Conservation (phyloP, 371 early-diverging fungal genomes). For the Mucor velutinosus region DNA sequence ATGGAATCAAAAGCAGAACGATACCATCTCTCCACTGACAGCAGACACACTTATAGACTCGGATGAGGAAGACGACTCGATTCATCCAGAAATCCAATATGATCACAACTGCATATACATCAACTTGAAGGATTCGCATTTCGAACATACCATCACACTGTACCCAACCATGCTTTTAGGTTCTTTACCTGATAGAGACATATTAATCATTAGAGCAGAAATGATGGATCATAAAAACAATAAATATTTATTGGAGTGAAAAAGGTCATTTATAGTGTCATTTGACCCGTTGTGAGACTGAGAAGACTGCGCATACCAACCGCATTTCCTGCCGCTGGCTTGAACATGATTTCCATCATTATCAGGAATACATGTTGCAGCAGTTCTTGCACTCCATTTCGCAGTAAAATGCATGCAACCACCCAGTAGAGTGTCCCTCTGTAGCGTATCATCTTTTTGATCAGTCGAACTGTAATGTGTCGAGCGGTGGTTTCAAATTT, state of each 20-base stretch:
- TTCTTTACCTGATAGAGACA: slow-evolving; percentile 40
- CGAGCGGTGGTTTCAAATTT: slow-evolving; percentile 4
- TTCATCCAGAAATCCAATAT: slow-evolving; percentile 20
- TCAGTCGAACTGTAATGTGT: slow-evolving; percentile 5
- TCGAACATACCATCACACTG: slow-evolving; percentile 31
- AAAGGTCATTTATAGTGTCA: slow-evolving; percentile 22
- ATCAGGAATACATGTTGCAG: slow-evolving; percentile 30
- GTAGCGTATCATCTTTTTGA: slow-evolving; percentile 27
- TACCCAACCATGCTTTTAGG: slow-evolving; percentile 37
- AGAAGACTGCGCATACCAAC: slow-evolving; percentile 26
- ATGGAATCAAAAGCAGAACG: slow-evolving; percentile 1
- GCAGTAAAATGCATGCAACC: slow-evolving; percentile 29
- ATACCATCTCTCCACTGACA: neutral
- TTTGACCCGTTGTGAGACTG: slow-evolving; percentile 28
- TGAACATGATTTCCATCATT: slow-evolving; percentile 24
- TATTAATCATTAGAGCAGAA: slow-evolving; percentile 38
- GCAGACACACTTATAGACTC: slow-evolving; percentile 15
- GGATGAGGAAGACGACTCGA: slow-evolving; percentile 36
- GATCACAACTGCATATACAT: slow-evolving; percentile 29
- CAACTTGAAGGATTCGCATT: slow-evolving; percentile 33
- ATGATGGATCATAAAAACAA: slow-evolving; percentile 26
- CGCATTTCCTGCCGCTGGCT: slow-evolving; percentile 9
- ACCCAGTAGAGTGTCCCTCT: slow-evolving; percentile 40
- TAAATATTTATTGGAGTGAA: slow-evolving; percentile 25
- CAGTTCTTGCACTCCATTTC: slow-evolving; percentile 38